phyloP scores from a whole-genome alignment of 768 basidiomycete species.

The Boletus subparvulus region DNA sequence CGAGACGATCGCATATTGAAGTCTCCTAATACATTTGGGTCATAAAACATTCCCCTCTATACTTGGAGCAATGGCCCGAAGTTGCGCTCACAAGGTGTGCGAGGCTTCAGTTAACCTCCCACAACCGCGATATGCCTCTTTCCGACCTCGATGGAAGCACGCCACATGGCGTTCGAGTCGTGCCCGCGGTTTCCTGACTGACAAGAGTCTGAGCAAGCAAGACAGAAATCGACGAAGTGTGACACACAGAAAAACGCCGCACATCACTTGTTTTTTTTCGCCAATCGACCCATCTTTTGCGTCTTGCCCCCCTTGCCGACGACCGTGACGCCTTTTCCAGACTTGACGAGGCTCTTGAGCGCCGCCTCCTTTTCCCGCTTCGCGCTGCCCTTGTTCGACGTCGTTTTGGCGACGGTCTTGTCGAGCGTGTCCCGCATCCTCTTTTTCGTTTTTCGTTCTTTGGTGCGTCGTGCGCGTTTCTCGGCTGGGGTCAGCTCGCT shows the following conservation, averaged over 20 bases:
- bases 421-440: slow-evolving; percentile 65
- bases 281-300: slow-evolving; percentile 22
- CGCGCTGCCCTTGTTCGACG: slow-evolving; percentile 42
- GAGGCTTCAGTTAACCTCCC: not conserved
- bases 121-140: not conserved
- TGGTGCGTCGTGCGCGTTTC: slow-evolving; percentile 69
- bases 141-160: not conserved
- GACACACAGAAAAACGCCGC: slow-evolving; percentile 3
- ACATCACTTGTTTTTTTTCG: slow-evolving; percentile 28
- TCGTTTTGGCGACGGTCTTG: slow-evolving; percentile 51
- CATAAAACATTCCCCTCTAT: not conserved
- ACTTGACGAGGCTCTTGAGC: slow-evolving; percentile 78
- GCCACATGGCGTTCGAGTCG: not conserved
- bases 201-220: not conserved
- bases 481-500: slow-evolving; percentile 85
- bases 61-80: not conserved
- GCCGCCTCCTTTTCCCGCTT: slow-evolving; percentile 86
- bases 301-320: slow-evolving; percentile 64
- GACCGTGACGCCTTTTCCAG: slow-evolving; percentile 83
- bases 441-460: slow-evolving; percentile 68
- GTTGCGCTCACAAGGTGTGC: not conserved
- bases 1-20: not conserved
- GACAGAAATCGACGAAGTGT: not conserved
- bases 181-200: not conserved
- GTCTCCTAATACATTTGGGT: not conserved